These are phyloP conservation scores for Syncephalis plumigaleata DNA, from an alignment of 371 early-diverging fungal species.

Conservation along the genomic window DNA sequence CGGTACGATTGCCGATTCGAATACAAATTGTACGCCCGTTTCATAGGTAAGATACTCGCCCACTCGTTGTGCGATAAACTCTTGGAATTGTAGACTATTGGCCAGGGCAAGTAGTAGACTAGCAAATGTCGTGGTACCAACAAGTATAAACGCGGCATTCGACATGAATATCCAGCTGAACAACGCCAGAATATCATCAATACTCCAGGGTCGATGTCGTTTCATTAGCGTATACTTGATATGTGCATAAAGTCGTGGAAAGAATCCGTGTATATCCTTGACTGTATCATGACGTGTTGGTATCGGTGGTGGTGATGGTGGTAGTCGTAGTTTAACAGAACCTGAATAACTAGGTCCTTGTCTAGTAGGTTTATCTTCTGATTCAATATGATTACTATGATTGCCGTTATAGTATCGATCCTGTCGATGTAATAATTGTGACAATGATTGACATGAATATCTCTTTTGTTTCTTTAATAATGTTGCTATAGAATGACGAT, in stretches of 20 bases:
- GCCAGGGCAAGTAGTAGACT: slow-evolving; percentile 62
- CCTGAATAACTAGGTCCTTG: no score
- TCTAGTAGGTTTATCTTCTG: no score
- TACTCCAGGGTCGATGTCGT: slow-evolving; percentile 57
- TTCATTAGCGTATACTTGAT: slow-evolving; percentile 37
- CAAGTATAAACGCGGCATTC: slow-evolving; percentile 63
- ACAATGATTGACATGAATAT: no score
- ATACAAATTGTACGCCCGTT: slow-evolving; percentile 69
- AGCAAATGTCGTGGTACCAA: slow-evolving; percentile 82
- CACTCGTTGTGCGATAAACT: slow-evolving; percentile 59
- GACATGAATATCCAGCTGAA: slow-evolving; percentile 82
- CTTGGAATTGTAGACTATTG: slow-evolving; percentile 81
- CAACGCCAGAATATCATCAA: slow-evolving; percentile 80
- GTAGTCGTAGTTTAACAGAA: no score
- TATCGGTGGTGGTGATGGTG: not conserved
- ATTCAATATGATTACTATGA: no score
- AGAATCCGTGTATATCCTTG: slow-evolving; percentile 11
- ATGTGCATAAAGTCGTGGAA: slow-evolving; percentile 29
- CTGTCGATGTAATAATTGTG: no score
- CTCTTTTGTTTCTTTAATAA: no score
- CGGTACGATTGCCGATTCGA: slow-evolving; percentile 84
- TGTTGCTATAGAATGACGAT: no score
- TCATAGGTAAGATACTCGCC: slow-evolving; percentile 60
- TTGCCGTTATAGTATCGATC: no score
- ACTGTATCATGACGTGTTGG: not conserved